Base-by-base conservation (phyloP, 2,329 filamentous ascomycete species). In the Colletotrichum sp. region DNA sequence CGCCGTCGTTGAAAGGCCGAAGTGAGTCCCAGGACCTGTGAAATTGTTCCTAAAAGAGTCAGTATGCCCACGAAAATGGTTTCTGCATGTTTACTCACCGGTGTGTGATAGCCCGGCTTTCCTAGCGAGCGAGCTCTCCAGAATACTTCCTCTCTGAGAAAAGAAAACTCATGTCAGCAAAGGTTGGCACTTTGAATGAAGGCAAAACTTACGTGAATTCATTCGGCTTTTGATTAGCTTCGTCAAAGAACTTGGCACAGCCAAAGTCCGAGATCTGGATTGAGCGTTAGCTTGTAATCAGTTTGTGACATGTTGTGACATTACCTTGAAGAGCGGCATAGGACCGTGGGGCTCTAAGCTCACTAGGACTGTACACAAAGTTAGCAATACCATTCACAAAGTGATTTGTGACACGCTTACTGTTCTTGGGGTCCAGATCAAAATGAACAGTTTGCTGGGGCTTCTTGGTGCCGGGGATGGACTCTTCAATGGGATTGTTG, bases 341-440 rank as follows among this genome's bases (percentile, higher is more conserved):
- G 36, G 39, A 9, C 49, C 64, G 21, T 72, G 36, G 1, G 28
- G 13, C 15, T 63, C 59, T 6, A 13, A 49, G 15, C 26, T 36
- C n/a, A 57, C 68, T 16, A 77, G 15, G 10, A 77, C 68, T 72
- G 18, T 18, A 28, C 7, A n/a, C 10, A 28, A 12, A 5, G n/a
- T 77, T 21, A 77, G 72, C 24, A 44, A 15, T 18, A 6, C 21
- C 9, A 13, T 16, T 15, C 7, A 12, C 3, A 30, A 24, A 18
- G 4, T 9, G 1, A 21, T 36, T 4, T 6, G 26, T 12, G n/a
- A 5, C 4, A 7, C n/a, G 2, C 78, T 26, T 79, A 84, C 83
- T 76, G 32, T 84, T 84, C 4, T 77, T 57, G 55, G 80, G 79
- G 63, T 84, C 83, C 6, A 76, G 70, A 26, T 76, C 74, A 26